phyloP scores from a whole-genome alignment of 2,329 filamentous ascomycete species.

The Bretziella fagacearum region DNA sequence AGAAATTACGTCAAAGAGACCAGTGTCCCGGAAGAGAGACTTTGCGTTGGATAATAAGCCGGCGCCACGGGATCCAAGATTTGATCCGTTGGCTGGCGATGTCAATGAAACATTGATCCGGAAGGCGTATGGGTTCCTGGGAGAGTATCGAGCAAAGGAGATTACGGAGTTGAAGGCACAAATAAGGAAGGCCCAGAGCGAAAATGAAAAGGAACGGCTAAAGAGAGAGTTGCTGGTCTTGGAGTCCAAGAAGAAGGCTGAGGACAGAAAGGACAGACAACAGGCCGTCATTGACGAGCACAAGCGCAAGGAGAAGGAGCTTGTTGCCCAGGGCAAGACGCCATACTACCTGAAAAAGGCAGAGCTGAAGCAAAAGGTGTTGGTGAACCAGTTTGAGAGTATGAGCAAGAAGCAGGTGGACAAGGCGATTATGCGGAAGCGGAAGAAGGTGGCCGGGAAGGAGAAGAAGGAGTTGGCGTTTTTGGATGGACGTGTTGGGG shows the following conservation, averaged over 20 bases:
- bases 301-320: conserved; percentile 64
- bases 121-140: conserved; percentile 72
- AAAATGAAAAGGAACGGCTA: conserved; percentile 47
- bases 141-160: conserved; percentile 73
- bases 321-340: conserved; percentile 73
- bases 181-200: conserved; percentile 49
- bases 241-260: conserved; percentile 59
- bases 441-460: conserved; percentile 76
- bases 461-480: conserved; percentile 58
- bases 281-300: conserved; percentile 56
- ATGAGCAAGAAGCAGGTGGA: conserved; percentile 79
- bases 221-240: conserved; percentile 60
- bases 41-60: conserved; percentile 35
- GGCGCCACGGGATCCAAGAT: conserved; percentile 71
- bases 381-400: conserved; percentile 61
- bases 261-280: conserved; percentile 51
- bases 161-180: conserved; percentile 54
- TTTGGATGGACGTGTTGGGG: conserved; percentile 20
- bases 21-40: conserved; percentile 65
- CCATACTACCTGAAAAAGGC: conserved; percentile 88
- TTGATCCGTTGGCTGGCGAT: conserved; percentile 45
- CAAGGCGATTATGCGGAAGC: conserved; percentile 64
- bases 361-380: conserved; percentile 73
- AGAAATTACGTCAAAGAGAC: conserved; percentile 64
- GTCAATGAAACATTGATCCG: conserved; percentile 42